Evolutionary conservation across 2,329 filamentous ascomycete genomes (phyloP).

Genomic region (Diaporthe sp.): DNA sequence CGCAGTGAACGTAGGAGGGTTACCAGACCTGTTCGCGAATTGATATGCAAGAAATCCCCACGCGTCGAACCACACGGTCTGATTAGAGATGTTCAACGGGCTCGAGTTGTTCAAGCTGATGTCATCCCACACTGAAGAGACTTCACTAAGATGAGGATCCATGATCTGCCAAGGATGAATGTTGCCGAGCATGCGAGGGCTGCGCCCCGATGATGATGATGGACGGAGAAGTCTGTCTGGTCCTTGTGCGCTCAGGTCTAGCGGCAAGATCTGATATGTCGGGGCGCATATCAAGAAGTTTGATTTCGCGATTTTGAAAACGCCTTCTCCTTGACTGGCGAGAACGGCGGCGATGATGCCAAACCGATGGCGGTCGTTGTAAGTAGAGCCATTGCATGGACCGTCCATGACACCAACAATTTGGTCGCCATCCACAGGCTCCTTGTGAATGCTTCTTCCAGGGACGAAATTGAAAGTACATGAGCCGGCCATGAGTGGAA

Average conservation of each 20-base stretch:
- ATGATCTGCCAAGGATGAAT: neutral
- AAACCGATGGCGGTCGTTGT: neutral
- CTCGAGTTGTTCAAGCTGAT: too few species aligned
- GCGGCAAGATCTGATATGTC: neutral
- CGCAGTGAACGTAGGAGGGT: neutral
- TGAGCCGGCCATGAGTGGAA: neutral
- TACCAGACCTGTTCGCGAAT: neutral
- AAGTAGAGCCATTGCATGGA: too few species aligned
- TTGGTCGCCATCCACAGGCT: too few species aligned
- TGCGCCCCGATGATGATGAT: neutral
- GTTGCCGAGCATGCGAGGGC: neutral
- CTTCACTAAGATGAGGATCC: accelerated
- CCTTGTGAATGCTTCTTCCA: accelerated
- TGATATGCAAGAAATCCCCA: neutral
- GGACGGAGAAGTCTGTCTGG: neutral
- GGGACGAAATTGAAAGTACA: neutral
- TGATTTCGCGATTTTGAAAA: neutral
- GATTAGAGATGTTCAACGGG: neutral
- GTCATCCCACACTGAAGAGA: too few species aligned
- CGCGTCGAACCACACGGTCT: neutral
- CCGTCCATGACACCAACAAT: too few species aligned
- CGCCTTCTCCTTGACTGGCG: neutral
- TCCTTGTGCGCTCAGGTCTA: neutral
- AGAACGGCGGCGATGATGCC: neutral
- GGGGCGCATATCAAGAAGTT: neutral